Percentiles rank a stretch among this genome's conserved stretches.
These are phyloP conservation scores for Scortechinia acanthostroma DNA, from an alignment of 2,329 filamentous ascomycete genomes.

Conservation along the genomic window DNA sequence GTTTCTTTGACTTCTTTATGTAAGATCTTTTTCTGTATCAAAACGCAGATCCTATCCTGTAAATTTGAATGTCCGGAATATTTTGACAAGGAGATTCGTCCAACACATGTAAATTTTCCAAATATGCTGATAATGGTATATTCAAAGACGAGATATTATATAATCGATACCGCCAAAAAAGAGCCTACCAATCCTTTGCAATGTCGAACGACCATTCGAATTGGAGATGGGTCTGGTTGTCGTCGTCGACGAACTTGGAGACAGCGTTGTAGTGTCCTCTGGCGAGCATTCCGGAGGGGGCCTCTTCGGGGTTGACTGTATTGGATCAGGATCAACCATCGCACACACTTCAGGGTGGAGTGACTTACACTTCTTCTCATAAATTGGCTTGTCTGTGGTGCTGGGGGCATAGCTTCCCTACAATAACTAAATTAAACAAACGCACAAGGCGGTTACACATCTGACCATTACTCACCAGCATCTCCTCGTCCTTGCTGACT, in stretches of 20 bases:
- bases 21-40: too few species aligned
- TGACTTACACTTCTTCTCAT: slow-evolving; percentile 83
- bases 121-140: background rate
- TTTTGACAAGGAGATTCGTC: background rate
- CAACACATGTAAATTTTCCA: background rate
- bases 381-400: slow-evolving; percentile 77
- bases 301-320: slow-evolving; percentile 81
- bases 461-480: slow-evolving; percentile 69
- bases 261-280: slow-evolving; percentile 84
- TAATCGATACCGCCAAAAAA: slow-evolving; percentile 2
- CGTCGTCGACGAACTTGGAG: slow-evolving; percentile 91
- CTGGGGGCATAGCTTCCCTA: slow-evolving; percentile 89
- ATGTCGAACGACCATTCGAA: slow-evolving; percentile 98
- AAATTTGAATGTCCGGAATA: background rate
- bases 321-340: slow-evolving; percentile 4
- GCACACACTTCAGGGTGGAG: background rate
- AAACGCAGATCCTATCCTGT: background rate
- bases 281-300: slow-evolving; percentile 81
- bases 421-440: too few species aligned
- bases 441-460: too few species aligned
- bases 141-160: background rate
- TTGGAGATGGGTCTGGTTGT: slow-evolving; percentile 79
- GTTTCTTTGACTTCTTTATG: too few species aligned
- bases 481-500: slow-evolving; percentile 90
- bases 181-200: slow-evolving; percentile 73